These are phyloP conservation scores for Mycosarcoma maydis DNA, from an alignment of 1,284 basidiomycete species.

Conservation along the genomic window DNA sequence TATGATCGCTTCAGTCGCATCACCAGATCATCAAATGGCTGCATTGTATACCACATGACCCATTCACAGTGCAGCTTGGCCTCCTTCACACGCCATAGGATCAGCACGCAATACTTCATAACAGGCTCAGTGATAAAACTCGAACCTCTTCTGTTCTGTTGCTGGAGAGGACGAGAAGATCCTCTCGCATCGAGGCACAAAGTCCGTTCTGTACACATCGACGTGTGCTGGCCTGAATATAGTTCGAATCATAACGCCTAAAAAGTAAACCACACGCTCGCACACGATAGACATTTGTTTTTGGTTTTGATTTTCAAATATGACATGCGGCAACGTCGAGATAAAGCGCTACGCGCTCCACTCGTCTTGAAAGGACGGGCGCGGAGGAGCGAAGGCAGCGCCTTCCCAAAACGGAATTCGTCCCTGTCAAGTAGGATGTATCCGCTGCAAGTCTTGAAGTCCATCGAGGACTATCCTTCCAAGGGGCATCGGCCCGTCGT, in stretches of 20 bases:
- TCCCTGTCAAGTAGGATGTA: conserved; percentile 42
- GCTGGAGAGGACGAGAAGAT: too few relatives aligned
- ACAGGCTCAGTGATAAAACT: too few relatives aligned
- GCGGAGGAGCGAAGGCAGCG: conserved; percentile 19
- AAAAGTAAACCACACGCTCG: conserved; percentile 1
- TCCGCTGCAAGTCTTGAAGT: conserved; percentile 31
- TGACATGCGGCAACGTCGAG: conserved; percentile 46
- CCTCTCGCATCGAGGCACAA: too few relatives aligned
- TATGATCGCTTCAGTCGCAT: too few relatives aligned
- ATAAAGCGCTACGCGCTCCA: conserved; percentile 5
- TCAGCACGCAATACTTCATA: too few relatives aligned
- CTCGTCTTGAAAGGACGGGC: conserved; percentile 9
- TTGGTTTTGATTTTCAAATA: conserved; percentile 42
- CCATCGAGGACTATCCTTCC: conserved; percentile 18
- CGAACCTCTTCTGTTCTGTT: too few relatives aligned
- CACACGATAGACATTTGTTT: too few relatives aligned
- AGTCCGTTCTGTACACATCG: too few relatives aligned
- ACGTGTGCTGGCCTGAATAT: not conserved
- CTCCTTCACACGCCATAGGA: too few relatives aligned
- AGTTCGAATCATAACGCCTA: not conserved
- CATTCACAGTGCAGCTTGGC: too few relatives aligned
- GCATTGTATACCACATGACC: too few relatives aligned
- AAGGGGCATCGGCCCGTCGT: conserved; percentile 31
- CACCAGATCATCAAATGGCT: too few relatives aligned
- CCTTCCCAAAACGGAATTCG: conserved; percentile 38